Conservation (phyloP, 305 asterid species). For the Andrographis paniculata region DNA sequence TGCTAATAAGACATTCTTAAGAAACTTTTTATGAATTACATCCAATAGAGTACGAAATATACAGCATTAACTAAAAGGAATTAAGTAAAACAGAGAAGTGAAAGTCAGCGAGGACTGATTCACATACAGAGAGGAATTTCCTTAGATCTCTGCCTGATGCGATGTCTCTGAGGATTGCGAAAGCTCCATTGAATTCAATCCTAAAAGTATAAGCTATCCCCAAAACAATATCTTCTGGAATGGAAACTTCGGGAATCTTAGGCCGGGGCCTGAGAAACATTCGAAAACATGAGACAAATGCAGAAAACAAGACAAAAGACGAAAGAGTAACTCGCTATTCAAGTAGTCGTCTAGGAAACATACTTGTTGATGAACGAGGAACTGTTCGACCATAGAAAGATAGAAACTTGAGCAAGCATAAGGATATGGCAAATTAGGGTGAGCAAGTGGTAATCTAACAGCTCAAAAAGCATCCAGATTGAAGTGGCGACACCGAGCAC, state of each 20-base stretch:
- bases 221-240: conserved; percentile 64
- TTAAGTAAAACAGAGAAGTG: no score
- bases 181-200: conserved; percentile 33
- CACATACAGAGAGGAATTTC: conserved; percentile 59
- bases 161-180: conserved; percentile 35
- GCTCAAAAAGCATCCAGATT: conserved; percentile 81
- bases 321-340: not conserved
- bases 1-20: no score
- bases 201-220: conserved; percentile 57
- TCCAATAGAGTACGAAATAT: no score
- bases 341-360: conserved; percentile 13
- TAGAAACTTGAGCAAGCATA: conserved; percentile 56
- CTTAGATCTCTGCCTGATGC: conserved; percentile 53
- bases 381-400: conserved; percentile 79
- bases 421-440: conserved; percentile 70
- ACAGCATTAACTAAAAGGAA: not conserved
- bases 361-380: conserved; percentile 72
- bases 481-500: conserved; percentile 79
- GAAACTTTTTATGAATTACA: no score
- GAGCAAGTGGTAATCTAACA: conserved; percentile 83
- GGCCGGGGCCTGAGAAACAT: conserved; percentile 64
- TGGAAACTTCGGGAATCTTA: conserved; percentile 51
- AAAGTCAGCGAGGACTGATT: conserved; percentile 11
- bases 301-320: not conserved
- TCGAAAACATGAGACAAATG: conserved; percentile 18